Base-by-base conservation (phyloP, 2,329 filamentous ascomycete species). In the Graphilbum ipis-grandicollis region DNA sequence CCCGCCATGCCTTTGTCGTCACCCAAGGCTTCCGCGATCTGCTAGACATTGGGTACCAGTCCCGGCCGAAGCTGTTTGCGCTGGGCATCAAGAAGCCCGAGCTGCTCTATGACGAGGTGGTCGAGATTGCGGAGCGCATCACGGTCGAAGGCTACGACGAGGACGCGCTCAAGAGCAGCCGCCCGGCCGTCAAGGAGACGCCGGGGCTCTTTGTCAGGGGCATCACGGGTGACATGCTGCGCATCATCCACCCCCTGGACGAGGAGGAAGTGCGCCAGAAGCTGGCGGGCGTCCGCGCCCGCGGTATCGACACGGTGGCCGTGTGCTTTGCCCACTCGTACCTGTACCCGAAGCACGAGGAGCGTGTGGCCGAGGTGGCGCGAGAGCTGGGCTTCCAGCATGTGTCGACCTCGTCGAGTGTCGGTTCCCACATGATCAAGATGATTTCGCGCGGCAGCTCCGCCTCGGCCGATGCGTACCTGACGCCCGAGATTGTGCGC, bases 381-480 rank as follows among this genome's bases (percentile, higher is more conserved):
- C 15, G 10, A 9, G 32, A 39, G 31, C 17, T 43, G 34, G 39
- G 39, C 17, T 36, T 40, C 12, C 4, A 13, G 4, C 39, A 37
- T 21, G 23, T 37, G 7, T 38, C 35, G 2, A 19, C n/a, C 4
- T 37, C 35, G 10, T 17, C 35, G 7, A 18, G 9, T n/a, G 35
- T 34, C 21, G 34, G 33, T n/a, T 10, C 31, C 3, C 32, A 21
- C 18, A 80, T 80, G 75, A 79, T 82, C 53, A 81, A 82, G 52
- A 59, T 81, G 19, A 68, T 81, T 1, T 73, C 77, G 6, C 59
- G 77, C 47, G 73, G 73, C 9, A 79, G 73, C 2, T 79, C 75
- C 18, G 74, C 76, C 2, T 78, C 73, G 46, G 76, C 75, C 13
- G 77, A 81, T 56, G 77, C 77, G n/a, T 82, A 82, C 48, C 59